Percentiles rank a stretch among this genome's conserved stretches.
Conservation (phyloP, 495 filamentous ascomycete genomes). For the Lophiotrema nucula region DNA sequence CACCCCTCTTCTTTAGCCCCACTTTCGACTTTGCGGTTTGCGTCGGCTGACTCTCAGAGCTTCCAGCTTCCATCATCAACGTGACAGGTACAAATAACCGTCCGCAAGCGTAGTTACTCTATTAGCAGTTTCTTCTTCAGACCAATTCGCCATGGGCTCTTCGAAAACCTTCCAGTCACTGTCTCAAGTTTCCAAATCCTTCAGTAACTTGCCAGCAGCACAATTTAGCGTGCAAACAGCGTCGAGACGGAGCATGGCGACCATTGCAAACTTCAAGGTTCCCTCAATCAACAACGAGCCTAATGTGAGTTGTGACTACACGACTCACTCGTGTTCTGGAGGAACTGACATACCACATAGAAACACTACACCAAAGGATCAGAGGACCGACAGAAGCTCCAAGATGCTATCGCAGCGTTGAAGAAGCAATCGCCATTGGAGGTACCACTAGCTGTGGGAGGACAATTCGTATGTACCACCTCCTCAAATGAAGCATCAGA, state of each 20-base stretch:
- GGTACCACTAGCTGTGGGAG: conserved; percentile 76
- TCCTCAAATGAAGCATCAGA: too few species aligned
- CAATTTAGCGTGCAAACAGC: background rate
- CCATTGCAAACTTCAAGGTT: conserved; percentile 78
- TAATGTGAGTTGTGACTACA: conserved; percentile 63
- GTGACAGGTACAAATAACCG: conserved; percentile 12
- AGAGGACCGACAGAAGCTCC: conserved; percentile 68
- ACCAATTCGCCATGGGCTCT: conserved; percentile 17
- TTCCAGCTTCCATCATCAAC: background rate
- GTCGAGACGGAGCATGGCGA: conserved; percentile 34
- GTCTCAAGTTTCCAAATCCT: conserved; percentile 1
- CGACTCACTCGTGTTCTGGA: background rate
- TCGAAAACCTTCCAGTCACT: conserved; percentile 16
- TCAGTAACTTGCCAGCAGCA: background rate
- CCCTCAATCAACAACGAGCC: conserved; percentile 88
- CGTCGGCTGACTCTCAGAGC: conserved; percentile 19
- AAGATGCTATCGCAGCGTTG: conserved; percentile 62
- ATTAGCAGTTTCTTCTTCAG: background rate
- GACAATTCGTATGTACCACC: conserved; percentile 71
- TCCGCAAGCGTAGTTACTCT: background rate
- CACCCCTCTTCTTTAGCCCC: background rate
- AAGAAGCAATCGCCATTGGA: conserved; percentile 61
- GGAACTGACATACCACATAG: conserved; percentile 45
- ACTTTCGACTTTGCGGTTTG: conserved; percentile 20
- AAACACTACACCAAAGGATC: conserved; percentile 85